A percentile compares a stretch with the other conserved stretches of the same genome.
phyloP scores from a whole-genome alignment of 1,139 yeast genomes.

The Kazachstania sp. region DNA sequence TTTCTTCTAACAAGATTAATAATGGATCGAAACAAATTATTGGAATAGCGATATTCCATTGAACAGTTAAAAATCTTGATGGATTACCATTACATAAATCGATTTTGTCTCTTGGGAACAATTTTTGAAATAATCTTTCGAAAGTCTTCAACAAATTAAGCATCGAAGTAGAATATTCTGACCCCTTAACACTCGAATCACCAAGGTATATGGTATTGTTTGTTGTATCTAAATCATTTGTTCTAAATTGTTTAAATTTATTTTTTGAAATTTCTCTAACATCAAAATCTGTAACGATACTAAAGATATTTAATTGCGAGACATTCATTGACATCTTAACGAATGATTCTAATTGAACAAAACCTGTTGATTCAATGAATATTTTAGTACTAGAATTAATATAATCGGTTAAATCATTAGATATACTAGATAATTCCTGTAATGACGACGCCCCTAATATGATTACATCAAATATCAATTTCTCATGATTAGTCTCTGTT shows the following conservation, averaged over 20 bases:
- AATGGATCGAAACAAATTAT: conserved; percentile 70
- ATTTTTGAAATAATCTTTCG: conserved; percentile 22
- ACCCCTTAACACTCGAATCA: conserved; percentile 5
- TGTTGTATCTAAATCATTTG: conserved; percentile 6
- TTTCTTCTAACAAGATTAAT: conserved; percentile 61
- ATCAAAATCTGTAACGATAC: conserved; percentile 59
- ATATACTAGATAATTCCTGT: conserved; percentile 37
- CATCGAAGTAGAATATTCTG: neutral
- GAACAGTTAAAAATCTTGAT: conserved; percentile 58
- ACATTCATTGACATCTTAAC: conserved; percentile 28
- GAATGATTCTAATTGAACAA: conserved; percentile 61
- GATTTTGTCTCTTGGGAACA: conserved; percentile 32
- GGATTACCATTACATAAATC: conserved; percentile 33
- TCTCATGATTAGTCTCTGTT: neutral
- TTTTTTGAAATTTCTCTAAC: conserved; percentile 36
- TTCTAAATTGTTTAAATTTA: conserved; percentile 28
- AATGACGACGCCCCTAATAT: conserved; percentile 39
- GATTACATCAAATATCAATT: conserved; percentile 39
- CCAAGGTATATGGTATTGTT: conserved; percentile 19
- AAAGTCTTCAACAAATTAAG: conserved; percentile 12
- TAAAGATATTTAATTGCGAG: conserved; percentile 34
- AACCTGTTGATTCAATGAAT: conserved; percentile 60
- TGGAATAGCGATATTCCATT: conserved; percentile 81
- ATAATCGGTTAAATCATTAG: conserved; percentile 26
- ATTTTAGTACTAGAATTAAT: conserved; percentile 39